A percentile compares a stretch with the other conserved stretches of the same genome.
Evolutionary conservation across 2,329 filamentous ascomycete species (phyloP).

Genomic region (Plenodomus biglobosus): DNA sequence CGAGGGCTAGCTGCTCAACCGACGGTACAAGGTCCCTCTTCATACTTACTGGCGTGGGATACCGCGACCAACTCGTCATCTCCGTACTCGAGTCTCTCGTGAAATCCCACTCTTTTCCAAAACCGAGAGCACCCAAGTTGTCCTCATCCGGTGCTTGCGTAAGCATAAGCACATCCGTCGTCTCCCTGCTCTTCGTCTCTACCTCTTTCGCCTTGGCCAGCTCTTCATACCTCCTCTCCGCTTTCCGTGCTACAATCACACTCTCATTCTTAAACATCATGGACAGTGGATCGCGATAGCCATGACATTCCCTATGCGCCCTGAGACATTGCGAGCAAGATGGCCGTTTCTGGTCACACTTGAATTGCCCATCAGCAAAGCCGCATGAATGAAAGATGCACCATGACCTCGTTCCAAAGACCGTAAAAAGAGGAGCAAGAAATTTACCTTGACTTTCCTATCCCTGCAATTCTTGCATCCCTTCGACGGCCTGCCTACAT

Average conservation of each 20-base stretch:
- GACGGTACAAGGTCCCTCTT: constrained; percentile 18
- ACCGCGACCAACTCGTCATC: constrained; percentile 3
- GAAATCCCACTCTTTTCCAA: background rate
- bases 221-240: constrained; percentile 27
- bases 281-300: constrained; percentile 34
- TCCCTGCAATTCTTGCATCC: constrained; percentile 37
- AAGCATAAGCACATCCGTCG: background rate
- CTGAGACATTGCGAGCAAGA: constrained; percentile 39
- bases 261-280: constrained; percentile 40
- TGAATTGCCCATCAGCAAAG: background rate
- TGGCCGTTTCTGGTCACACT: constrained; percentile 40
- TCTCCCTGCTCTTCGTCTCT: background rate
- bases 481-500: constrained; percentile 36
- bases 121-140: background rate
- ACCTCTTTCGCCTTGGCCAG: constrained; percentile 16
- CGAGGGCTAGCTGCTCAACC: constrained; percentile 32
- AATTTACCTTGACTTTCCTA: constrained; percentile 34
- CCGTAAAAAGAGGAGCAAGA: background rate
- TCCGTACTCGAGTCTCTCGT: background rate
- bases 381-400: too few species aligned
- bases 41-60: constrained; percentile 16
- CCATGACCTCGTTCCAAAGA: too few species aligned
- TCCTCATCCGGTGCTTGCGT: background rate
- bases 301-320: constrained; percentile 29
- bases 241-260: constrained; percentile 27